Conservation (phyloP, 371 early-diverging fungal genomes). For the Syncephalis plumigaleata region DNA sequence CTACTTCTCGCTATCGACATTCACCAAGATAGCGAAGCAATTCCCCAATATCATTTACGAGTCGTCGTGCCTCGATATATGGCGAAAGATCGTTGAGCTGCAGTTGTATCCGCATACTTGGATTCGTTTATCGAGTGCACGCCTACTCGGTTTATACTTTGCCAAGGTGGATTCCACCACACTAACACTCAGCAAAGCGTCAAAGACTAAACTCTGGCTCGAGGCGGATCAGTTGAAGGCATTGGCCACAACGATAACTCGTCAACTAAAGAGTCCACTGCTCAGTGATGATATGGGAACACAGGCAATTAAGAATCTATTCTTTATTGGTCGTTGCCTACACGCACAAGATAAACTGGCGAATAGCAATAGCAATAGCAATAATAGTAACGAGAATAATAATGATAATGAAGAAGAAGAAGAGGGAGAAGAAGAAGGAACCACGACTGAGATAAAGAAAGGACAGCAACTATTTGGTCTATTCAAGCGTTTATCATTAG, state of each 20-base stretch:
- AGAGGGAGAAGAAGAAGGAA: conserved; percentile 8
- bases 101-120: conserved; percentile 76
- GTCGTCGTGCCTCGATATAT: conserved; percentile 20
- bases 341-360: conserved; percentile 18
- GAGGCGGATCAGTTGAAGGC: conserved; percentile 24
- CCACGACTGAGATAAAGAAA: conserved; percentile 9
- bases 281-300: conserved; percentile 62
- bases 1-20: conserved; percentile 64
- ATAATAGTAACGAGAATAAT: conserved; percentile 14
- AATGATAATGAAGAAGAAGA: conserved; percentile 14
- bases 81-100: conserved; percentile 35
- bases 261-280: conserved; percentile 53
- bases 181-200: conserved; percentile 14
- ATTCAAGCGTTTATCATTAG: conserved; percentile 40
- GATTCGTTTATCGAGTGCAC: conserved; percentile 54
- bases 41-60: conserved; percentile 29
- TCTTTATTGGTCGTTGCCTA: conserved; percentile 73
- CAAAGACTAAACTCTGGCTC: conserved; percentile 19
- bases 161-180: conserved; percentile 36
- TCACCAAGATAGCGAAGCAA: conserved; percentile 38
- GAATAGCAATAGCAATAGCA: conserved; percentile 3
- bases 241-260: conserved; percentile 34
- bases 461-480: conserved; percentile 33
- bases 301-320: conserved; percentile 84
- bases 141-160: conserved; percentile 65